Percentiles rank a stretch among this genome's conserved stretches.
Conservation (phyloP, 495 filamentous ascomycete species). For the Hyaloscypha bicolor region DNA sequence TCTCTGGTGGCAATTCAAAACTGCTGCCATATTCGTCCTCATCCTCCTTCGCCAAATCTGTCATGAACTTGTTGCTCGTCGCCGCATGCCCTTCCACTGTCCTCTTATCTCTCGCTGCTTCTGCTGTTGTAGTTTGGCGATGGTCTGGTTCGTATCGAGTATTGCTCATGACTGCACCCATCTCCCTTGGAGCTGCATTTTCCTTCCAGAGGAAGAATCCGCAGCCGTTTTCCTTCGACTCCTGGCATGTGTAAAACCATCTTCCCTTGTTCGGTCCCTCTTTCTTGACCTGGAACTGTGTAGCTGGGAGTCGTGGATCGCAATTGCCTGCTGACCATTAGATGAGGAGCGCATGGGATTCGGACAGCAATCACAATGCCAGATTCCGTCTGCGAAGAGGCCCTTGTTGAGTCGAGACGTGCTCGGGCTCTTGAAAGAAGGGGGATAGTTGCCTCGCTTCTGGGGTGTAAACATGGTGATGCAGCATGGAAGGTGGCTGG, state of each 20-base stretch:
- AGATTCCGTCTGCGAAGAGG: conserved; percentile 55
- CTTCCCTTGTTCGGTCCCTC: conserved; percentile 65
- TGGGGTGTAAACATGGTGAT: neutral
- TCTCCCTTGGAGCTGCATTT: conserved; percentile 60
- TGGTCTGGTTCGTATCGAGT: conserved; percentile 25
- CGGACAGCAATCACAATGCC: conserved; percentile 48
- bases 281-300: conserved; percentile 64
- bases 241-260: conserved; percentile 70
- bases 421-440: neutral
- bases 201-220: conserved; percentile 74
- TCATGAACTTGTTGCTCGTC: conserved; percentile 18
- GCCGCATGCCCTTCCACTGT: conserved; percentile 15
- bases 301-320: conserved; percentile 59
- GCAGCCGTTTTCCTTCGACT: conserved; percentile 50
- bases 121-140: conserved; percentile 1
- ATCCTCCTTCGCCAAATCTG: conserved; percentile 11
- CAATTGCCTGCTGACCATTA: conserved; percentile 57
- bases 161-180: conserved; percentile 52
- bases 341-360: conserved; percentile 4
- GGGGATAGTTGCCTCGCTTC: neutral
- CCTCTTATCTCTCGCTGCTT: conserved; percentile 19
- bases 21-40: conserved; percentile 30
- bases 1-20: conserved; percentile 17
- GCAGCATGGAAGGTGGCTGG: neutral
- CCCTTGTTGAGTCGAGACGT: conserved; percentile 40